Conservation (phyloP, 306 rosid species). For the Aeschynomene evenia region DNA sequence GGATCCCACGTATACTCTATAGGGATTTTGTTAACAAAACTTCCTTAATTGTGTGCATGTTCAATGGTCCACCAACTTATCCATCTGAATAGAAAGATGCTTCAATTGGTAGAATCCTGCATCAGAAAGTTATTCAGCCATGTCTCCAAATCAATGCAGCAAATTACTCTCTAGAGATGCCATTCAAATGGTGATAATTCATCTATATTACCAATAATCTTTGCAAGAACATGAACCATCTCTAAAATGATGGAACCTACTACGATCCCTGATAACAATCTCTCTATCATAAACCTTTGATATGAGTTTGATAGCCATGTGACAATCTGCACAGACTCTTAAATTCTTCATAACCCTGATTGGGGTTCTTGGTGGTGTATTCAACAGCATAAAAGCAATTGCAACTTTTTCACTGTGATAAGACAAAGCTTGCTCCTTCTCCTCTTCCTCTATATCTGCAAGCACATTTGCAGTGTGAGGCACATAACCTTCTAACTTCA, state of each 20-base stretch:
- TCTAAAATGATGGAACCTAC: constrained; percentile 58
- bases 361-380: constrained; percentile 52
- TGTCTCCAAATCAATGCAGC: background rate
- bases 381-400: constrained; percentile 56
- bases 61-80: background rate
- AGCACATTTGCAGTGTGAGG: constrained; percentile 59
- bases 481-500: constrained; percentile 58
- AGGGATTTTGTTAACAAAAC: background rate
- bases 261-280: constrained; percentile 52
- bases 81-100: constrained; percentile 8
- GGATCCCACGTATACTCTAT: background rate
- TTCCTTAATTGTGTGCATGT: background rate
- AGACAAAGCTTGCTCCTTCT: constrained; percentile 61
- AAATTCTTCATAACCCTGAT: constrained; percentile 56
- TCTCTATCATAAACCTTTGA: constrained; percentile 54
- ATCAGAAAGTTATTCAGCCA: background rate
- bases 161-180: constrained; percentile 11
- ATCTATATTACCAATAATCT: constrained; percentile 50
- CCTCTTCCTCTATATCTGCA: constrained; percentile 62
- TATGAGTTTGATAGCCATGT: constrained; percentile 60
- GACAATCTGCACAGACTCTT: constrained; percentile 63
- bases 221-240: constrained; percentile 57
- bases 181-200: constrained; percentile 8
- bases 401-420: constrained; percentile 65
- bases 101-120: background rate